phyloP scores from a whole-genome alignment of 1,284 basidiomycete genomes.

The Trametes polyzona region DNA sequence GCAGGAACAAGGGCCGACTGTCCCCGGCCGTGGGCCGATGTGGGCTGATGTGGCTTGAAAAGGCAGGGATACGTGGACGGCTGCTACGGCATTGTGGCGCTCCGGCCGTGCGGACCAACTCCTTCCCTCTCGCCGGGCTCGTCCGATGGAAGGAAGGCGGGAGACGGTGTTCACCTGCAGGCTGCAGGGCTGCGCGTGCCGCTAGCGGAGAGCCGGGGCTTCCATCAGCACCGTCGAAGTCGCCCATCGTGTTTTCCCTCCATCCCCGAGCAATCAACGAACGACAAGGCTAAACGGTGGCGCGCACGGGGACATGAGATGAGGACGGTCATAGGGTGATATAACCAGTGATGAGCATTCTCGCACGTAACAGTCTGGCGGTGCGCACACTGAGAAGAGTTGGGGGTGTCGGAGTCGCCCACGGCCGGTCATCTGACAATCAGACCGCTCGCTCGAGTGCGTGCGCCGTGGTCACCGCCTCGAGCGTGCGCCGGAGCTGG shows the following conservation, averaged over 20 bases:
- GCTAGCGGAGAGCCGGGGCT: background rate
- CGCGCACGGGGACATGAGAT: background rate
- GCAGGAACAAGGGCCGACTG: too few relatives aligned
- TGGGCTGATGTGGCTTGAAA: too few relatives aligned
- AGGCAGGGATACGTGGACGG: too few relatives aligned
- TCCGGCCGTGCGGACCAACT: background rate
- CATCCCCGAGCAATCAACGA: background rate
- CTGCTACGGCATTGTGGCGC: too few relatives aligned
- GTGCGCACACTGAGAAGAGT: background rate
- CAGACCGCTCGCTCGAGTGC: too few relatives aligned
- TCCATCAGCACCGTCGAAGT: conserved; percentile 1
- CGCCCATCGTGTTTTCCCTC: background rate
- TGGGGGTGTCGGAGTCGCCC: too few relatives aligned
- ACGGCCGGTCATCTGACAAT: conserved; percentile 13
- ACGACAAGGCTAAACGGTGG: background rate
- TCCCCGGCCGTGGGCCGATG: too few relatives aligned
- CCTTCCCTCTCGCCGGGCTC: background rate
- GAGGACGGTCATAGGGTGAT: background rate
- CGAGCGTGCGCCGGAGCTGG: too few relatives aligned
- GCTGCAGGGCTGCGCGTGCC: background rate
- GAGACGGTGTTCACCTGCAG: background rate
- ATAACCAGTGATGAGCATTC: conserved; percentile 3
- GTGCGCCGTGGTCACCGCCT: too few relatives aligned
- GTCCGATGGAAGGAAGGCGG: background rate
- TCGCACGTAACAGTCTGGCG: conserved; percentile 5